Conservation (phyloP, 2,329 filamentous ascomycete genomes). For the Lasiodiplodia citricola region DNA sequence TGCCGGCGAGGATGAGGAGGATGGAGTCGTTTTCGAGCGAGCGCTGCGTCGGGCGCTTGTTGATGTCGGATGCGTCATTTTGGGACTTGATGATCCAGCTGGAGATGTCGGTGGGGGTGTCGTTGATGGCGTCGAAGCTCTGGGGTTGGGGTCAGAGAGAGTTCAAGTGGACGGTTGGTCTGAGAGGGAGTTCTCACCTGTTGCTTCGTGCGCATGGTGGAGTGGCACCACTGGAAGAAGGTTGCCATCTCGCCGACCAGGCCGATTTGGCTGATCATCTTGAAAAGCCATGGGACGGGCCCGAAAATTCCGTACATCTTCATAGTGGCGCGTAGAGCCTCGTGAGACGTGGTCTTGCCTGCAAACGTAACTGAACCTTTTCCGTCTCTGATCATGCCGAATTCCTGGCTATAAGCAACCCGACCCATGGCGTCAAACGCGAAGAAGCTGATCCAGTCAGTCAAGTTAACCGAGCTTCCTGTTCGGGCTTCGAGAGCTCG, state of each 20-base stretch:
- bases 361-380: slow-evolving; percentile 37
- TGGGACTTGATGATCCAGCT: slow-evolving; percentile 17
- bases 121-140: not conserved
- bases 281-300: slow-evolving; percentile 45
- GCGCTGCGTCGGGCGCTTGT: slow-evolving; percentile 29
- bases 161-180: not conserved
- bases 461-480: slow-evolving; percentile 34
- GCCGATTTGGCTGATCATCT: slow-evolving; percentile 32
- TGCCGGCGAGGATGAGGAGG: slow-evolving; percentile 42
- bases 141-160: not conserved
- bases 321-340: slow-evolving; percentile 43
- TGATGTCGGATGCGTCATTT: not conserved
- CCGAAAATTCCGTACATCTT: slow-evolving; percentile 39
- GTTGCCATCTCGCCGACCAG: not conserved
- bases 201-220: slow-evolving; percentile 17
- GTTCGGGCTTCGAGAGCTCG: slow-evolving; percentile 35
- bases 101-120: slow-evolving; percentile 16
- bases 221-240: slow-evolving; percentile 21
- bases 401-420: slow-evolving; percentile 48
- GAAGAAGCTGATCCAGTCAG: slow-evolving; percentile 47
- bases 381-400: slow-evolving; percentile 43
- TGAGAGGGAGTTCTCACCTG: not conserved
- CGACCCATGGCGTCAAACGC: slow-evolving; percentile 59
- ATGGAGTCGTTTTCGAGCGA: slow-evolving; percentile 42
- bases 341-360: slow-evolving; percentile 17